Evolutionary conservation across 441 rosid genomes (phyloP).

Genomic region (Bocquillonia castaneifolia): DNA sequence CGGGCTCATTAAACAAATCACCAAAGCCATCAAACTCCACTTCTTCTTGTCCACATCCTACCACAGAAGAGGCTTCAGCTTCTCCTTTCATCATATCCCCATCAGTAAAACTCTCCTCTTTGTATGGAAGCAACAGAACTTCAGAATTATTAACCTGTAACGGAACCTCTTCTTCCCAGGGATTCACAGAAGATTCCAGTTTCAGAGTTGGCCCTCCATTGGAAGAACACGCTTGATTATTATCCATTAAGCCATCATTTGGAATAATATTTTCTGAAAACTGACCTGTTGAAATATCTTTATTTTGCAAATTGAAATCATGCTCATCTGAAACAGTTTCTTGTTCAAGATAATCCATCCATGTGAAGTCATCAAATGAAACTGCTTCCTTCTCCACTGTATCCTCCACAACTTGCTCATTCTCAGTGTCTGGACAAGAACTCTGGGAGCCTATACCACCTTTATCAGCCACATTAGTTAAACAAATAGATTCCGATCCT

Average conservation of each 20-base stretch:
- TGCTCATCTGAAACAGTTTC: constrained; percentile 38
- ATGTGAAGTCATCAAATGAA: constrained; percentile 36
- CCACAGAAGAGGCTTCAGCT: constrained; percentile 46
- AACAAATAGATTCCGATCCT: constrained; percentile 26
- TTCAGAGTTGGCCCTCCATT: constrained; percentile 37
- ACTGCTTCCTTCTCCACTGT: constrained; percentile 30
- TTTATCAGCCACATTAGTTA: constrained; percentile 22
- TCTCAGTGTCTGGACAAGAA: constrained; percentile 26
- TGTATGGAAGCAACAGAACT: constrained; percentile 68
- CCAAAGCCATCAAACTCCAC: constrained; percentile 69
- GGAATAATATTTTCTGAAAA: constrained; percentile 26
- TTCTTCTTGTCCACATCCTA: constrained; percentile 47
- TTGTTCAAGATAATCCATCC: constrained; percentile 60
- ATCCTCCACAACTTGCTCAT: constrained; percentile 32
- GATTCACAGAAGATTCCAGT: constrained; percentile 43
- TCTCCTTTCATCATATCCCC: constrained; percentile 35
- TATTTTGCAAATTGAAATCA: constrained; percentile 28
- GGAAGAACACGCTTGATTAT: constrained; percentile 23
- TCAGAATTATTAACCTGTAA: constrained; percentile 54
- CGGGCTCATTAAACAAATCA: constrained; percentile 87
- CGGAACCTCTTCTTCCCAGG: constrained; percentile 65
- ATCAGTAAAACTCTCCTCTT: constrained; percentile 42
- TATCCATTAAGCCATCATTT: constrained; percentile 33
- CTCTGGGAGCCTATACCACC: constrained; percentile 34
- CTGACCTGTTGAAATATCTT: constrained; percentile 25